Evolutionary conservation across 129 eudicot species (phyloP).

Genomic region (Ambrosia artemisiifolia): DNA sequence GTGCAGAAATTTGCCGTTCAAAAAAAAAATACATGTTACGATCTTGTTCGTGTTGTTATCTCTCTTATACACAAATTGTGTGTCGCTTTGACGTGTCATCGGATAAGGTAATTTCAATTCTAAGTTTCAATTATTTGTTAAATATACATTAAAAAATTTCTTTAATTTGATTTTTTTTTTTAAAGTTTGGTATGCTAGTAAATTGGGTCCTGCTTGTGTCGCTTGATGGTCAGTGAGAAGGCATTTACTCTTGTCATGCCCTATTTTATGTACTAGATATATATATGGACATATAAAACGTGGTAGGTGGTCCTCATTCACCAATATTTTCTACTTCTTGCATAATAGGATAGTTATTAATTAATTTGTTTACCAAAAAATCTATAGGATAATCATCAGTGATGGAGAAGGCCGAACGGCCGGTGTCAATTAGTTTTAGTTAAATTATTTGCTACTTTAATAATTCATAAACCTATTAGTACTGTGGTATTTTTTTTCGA

Average conservation of each 20-base stretch:
- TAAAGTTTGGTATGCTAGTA: too few species aligned
- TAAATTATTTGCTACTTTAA: background rate
- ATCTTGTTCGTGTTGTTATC: background rate
- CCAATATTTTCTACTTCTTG: background rate
- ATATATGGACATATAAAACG: background rate
- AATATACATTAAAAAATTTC: too few species aligned
- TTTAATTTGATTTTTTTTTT: too few species aligned
- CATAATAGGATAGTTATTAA: background rate
- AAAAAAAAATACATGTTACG: too few species aligned
- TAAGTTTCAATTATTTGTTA: too few species aligned
- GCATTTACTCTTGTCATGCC: constrained; percentile 3
- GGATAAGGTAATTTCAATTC: too few species aligned
- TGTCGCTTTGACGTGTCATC: too few species aligned
- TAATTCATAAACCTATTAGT: background rate
- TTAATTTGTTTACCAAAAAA: background rate
- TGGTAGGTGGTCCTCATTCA: background rate
- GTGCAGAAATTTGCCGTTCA: too few species aligned
- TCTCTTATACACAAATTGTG: too few species aligned
- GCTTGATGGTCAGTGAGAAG: background rate
- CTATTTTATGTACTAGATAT: background rate
- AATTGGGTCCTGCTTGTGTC: background rate
- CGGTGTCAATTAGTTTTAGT: background rate
- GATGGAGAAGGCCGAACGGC: background rate
- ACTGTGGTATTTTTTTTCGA: too few species aligned
- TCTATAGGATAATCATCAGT: background rate